Evolutionary conservation across 1,139 yeast species (phyloP).

Genomic region (Candida sojae): DNA sequence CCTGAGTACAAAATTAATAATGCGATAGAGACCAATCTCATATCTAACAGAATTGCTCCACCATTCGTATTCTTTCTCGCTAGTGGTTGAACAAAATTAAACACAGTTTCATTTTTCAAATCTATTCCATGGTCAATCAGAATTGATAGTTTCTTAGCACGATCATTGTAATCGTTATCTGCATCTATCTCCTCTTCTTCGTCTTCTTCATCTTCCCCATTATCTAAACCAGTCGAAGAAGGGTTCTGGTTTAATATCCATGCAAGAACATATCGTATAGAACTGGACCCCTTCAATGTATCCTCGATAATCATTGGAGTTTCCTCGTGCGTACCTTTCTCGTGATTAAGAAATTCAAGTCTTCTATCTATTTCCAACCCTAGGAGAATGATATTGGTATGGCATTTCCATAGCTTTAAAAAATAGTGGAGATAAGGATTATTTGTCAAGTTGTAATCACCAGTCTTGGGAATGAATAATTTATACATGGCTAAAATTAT

Average conservation of each 20-base stretch:
- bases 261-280: slow-evolving; percentile 62
- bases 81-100: slow-evolving; percentile 61
- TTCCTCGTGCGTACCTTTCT: slow-evolving; percentile 22
- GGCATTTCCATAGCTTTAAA: slow-evolving; percentile 63
- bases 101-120: slow-evolving; percentile 52
- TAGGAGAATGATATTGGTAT: slow-evolving; percentile 55
- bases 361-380: slow-evolving; percentile 67
- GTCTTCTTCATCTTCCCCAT: slow-evolving; percentile 19
- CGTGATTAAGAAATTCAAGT: slow-evolving; percentile 49
- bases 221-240: slow-evolving; percentile 21
- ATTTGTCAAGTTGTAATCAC: slow-evolving; percentile 38
- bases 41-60: slow-evolving; percentile 55
- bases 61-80: slow-evolving; percentile 60
- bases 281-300: slow-evolving; percentile 62
- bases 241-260: slow-evolving; percentile 54
- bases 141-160: slow-evolving; percentile 9
- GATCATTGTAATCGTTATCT: neutral
- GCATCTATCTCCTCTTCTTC: slow-evolving; percentile 8
- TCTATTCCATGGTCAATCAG: slow-evolving; percentile 46
- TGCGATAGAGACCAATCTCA: slow-evolving; percentile 39
- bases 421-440: slow-evolving; percentile 64
- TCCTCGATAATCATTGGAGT: slow-evolving; percentile 56
- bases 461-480: slow-evolving; percentile 38
- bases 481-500: slow-evolving; percentile 53
- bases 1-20: slow-evolving; percentile 29